phyloP scores from a whole-genome alignment of 441 rosid genomes.

The Arabidopsis hybrid region DNA sequence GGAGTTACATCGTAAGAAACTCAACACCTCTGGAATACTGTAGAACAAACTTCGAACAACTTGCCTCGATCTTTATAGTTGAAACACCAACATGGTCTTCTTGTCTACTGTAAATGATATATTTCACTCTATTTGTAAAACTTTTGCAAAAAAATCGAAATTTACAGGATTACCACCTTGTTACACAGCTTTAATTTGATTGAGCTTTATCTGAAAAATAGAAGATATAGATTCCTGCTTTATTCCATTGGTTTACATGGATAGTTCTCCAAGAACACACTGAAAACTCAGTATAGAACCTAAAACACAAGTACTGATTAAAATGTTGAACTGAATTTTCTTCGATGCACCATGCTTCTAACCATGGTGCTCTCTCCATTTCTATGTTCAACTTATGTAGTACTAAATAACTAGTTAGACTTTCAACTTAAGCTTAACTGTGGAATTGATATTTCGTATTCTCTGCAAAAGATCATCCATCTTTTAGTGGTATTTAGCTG shows the following conservation, averaged over 20 bases:
- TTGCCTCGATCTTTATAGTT: not conserved
- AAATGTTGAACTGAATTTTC: conserved; percentile 37
- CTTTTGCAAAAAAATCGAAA: conserved; percentile 1
- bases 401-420: conserved; percentile 24
- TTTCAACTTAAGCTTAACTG: not conserved
- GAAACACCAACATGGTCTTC: conserved; percentile 13
- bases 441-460: conserved; percentile 3
- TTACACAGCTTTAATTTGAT: conserved; percentile 21
- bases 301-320: conserved; percentile 11
- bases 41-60: not conserved
- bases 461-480: conserved; percentile 18
- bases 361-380: conserved; percentile 15
- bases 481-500: conserved; percentile 30
- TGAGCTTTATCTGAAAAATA: conserved; percentile 1
- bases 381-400: conserved; percentile 25
- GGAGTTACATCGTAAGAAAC: conserved; percentile 62
- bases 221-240: not conserved
- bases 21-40: not conserved
- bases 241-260: conserved; percentile 27
- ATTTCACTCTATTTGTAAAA: conserved; percentile 2
- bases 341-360: conserved; percentile 8
- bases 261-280: conserved; percentile 23
- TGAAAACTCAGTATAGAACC: conserved; percentile 27
- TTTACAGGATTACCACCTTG: not conserved
- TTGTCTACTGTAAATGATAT: conserved; percentile 31